Base-by-base conservation (phyloP, 2,329 filamentous ascomycete genomes). In the Fusarium verrucosum region DNA sequence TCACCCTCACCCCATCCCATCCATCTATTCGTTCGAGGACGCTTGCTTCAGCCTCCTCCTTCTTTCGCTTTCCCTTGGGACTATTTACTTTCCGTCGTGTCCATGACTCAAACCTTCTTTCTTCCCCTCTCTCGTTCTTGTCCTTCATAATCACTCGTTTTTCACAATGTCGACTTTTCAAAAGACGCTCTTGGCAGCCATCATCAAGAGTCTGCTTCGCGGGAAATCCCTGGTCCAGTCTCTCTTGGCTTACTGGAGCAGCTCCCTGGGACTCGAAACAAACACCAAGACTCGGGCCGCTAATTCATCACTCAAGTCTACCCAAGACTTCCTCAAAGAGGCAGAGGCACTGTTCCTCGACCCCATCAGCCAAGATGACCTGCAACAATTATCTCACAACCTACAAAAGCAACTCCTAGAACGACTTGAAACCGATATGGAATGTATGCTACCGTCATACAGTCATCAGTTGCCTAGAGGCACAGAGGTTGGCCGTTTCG, bases 391-490 rank as follows among this genome's bases (percentile, higher is more conserved):
- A 54, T 82, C 84, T 4, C 70, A 74, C 45, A 78, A 77, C 28
- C 74, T 89, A 55, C 85, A 83, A 74, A 73, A 76, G 32, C 84
- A 89, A 72, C 86, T 87, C 68, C 72, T 81, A 38, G 79, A 85
- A 40, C 80, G 82, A 33, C 75, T 89, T 53, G 74, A 81, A 62
- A 79, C 77, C 28, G 82, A 86, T 70, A 75, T 81, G 60, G 79
- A 83, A 59, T 87, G 83, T 72, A 89, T 89, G 87, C 80, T 89
- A 19, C 87, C 87, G 3, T 89, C 87, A 13, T 89, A 87, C 77
- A 89, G 84, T 77, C 83, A 88, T 67, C 83, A 85, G 65, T 78
- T 90, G 7, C 88, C 88, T 2, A 81, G 76, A n/a, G 88, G 88
- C 47, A 73, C 78, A 42, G 88, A 90, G 70, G 74, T 71, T 38